These are phyloP conservation scores for Margaritispora aquatica DNA, from an alignment of 495 filamentous ascomycete genomes.

Conservation along the genomic window DNA sequence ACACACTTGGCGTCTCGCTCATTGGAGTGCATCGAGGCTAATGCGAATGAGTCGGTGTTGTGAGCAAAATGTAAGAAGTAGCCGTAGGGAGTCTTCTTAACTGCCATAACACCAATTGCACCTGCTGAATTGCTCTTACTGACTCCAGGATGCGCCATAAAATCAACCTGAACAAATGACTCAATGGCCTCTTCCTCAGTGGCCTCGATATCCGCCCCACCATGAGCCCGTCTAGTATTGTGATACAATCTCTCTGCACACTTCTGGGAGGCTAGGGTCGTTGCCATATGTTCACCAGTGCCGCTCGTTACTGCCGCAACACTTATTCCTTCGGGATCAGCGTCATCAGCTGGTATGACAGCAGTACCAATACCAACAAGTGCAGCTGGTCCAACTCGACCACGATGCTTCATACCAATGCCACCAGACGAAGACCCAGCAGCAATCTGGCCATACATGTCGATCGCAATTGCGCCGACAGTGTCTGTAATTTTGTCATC, in stretches of 20 bases:
- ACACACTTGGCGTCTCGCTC: conserved; percentile 65
- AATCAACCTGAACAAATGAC: conserved; percentile 68
- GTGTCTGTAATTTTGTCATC: conserved; percentile 74
- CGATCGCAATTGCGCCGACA: conserved; percentile 90
- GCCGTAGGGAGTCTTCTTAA: conserved; percentile 68
- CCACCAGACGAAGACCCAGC: conserved; percentile 98
- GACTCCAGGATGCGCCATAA: conserved; percentile 79
- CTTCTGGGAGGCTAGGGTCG: conserved; percentile 72
- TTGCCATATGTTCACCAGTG: conserved; percentile 96
- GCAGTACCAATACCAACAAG: conserved; percentile 85
- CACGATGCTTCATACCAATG: conserved; percentile 95
- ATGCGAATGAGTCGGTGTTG: conserved; percentile 87
- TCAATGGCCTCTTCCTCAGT: conserved; percentile 68
- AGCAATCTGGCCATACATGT: conserved; percentile 78
- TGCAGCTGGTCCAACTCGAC: conserved; percentile 86
- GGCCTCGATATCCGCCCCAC: conserved; percentile 52
- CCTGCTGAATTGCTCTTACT: conserved; percentile 60
- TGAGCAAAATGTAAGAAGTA: conserved; percentile 81
- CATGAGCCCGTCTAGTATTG: conserved; percentile 47
- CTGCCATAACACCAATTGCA: conserved; percentile 76
- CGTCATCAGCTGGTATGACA: conserved; percentile 64
- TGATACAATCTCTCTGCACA: conserved; percentile 74
- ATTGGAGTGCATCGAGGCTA: conserved; percentile 78
- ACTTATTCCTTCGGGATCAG: conserved; percentile 51
- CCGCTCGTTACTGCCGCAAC: conserved; percentile 84